Percentiles rank a stretch among this genome's conserved stretches.
Evolutionary conservation across 192 early-diverging fungal genomes (phyloP).

Genomic region (Diversispora epigaea): DNA sequence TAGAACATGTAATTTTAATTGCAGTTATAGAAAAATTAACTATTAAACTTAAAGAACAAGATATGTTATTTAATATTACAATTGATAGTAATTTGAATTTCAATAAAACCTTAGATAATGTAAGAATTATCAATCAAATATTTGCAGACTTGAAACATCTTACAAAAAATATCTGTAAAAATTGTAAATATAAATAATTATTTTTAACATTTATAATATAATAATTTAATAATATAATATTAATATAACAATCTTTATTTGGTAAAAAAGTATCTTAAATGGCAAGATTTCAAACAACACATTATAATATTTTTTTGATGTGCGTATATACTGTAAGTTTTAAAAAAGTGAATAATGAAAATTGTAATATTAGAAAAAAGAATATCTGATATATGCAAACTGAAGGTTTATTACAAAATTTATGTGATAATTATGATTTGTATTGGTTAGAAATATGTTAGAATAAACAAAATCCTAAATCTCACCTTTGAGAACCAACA

Average conservation of each 20-base stretch:
- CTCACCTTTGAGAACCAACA: no score
- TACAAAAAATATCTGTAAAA: slow-evolving; percentile 10
- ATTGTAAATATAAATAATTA: background rate
- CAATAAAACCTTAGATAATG: slow-evolving; percentile 3
- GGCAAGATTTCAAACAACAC: background rate
- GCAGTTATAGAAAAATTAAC: background rate
- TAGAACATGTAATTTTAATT: slow-evolving; percentile 7
- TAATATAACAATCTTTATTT: no score
- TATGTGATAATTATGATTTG: no score
- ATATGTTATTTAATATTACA: background rate
- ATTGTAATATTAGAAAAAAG: background rate
- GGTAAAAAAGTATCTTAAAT: no score
- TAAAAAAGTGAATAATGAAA: background rate
- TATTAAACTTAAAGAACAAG: background rate
- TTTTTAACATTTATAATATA: background rate
- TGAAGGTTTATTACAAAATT: slow-evolving; percentile 1
- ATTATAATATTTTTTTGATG: background rate
- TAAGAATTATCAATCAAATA: slow-evolving; percentile 10
- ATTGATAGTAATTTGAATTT: slow-evolving; percentile 2
- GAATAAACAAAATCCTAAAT: no score
- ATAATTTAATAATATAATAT: background rate
- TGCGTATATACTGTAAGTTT: slow-evolving; percentile 9
- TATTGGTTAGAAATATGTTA: no score
- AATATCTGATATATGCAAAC: background rate
- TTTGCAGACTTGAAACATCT: slow-evolving; percentile 18